Evolutionary conservation across 2,329 filamentous ascomycete genomes (phyloP).

Genomic region (Parastagonospora avenae): DNA sequence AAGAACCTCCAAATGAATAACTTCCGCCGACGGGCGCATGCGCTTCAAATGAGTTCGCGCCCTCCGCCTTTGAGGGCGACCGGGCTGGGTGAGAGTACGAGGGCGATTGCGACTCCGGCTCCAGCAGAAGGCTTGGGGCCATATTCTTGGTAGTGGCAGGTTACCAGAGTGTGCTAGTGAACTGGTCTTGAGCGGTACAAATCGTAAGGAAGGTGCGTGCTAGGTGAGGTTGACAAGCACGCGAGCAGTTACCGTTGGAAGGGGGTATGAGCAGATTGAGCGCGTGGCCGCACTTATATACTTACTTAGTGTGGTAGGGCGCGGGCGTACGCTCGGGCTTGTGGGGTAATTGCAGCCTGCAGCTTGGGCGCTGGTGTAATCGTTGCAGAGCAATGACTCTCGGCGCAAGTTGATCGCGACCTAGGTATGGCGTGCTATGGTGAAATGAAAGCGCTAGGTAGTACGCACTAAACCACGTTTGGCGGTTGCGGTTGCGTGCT

Average conservation of each 20-base stretch:
- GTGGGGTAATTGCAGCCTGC: slow-evolving; percentile 24
- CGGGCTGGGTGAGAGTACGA: slow-evolving; percentile 22
- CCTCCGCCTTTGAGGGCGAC: slow-evolving; percentile 21
- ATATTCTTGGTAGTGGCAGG: slow-evolving; percentile 13
- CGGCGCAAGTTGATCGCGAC: neutral
- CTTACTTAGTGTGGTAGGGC: slow-evolving; percentile 2
- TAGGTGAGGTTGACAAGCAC: slow-evolving; percentile 6
- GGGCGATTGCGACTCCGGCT: slow-evolving; percentile 25
- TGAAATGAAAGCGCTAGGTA: neutral
- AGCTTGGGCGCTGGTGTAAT: slow-evolving; percentile 9
- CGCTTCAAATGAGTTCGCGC: slow-evolving; percentile 27
- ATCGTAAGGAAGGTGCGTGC: too few relatives aligned
- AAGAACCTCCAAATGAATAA: slow-evolving; percentile 18
- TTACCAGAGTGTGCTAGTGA: neutral
- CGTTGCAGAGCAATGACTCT: neutral
- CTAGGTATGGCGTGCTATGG: neutral
- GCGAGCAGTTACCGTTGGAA: slow-evolving; percentile 5
- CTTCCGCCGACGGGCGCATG: slow-evolving; percentile 22
- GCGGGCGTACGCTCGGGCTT: neutral
- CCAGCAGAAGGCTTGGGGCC: slow-evolving; percentile 39
- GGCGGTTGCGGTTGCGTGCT: neutral
- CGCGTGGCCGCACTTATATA: slow-evolving; percentile 17
- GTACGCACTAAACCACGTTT: neutral
- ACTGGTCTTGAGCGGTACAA: too few relatives aligned
- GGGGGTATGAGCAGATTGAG: neutral